Evolutionary conservation across 768 basidiomycete species (phyloP).

Genomic region (Coprinellus micaceus): DNA sequence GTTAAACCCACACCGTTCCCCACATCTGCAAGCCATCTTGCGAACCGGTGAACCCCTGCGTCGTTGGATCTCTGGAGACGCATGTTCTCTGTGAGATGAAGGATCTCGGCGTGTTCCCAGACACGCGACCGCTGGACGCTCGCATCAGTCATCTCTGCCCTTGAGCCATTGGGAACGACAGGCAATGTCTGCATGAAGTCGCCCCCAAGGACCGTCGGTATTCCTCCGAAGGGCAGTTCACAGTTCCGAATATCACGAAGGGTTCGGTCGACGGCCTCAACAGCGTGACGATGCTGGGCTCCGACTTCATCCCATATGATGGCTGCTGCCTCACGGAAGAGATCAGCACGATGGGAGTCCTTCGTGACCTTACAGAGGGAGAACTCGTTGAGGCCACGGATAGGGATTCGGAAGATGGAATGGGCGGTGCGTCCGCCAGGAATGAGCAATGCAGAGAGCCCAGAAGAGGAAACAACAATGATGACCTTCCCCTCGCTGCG

Average conservation of each 20-base stretch:
- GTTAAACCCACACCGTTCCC: constrained; percentile 27
- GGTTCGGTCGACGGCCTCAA: constrained; percentile 40
- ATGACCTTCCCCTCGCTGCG: constrained; percentile 27
- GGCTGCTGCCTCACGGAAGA: constrained; percentile 7
- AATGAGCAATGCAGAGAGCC: constrained; percentile 39
- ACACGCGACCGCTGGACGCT: constrained; percentile 17
- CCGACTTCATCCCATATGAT: constrained; percentile 46
- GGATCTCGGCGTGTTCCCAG: not conserved
- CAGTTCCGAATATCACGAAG: constrained; percentile 26
- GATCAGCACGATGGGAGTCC: constrained; percentile 20
- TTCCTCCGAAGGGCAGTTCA: constrained; percentile 33
- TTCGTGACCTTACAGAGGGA: constrained; percentile 34
- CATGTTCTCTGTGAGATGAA: constrained; percentile 37
- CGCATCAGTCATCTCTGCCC: constrained; percentile 29
- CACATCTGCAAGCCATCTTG: constrained; percentile 34
- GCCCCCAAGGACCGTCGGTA: constrained; percentile 39
- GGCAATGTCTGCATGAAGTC: constrained; percentile 47
- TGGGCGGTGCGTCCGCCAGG: constrained; percentile 44
- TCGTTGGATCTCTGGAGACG: constrained; percentile 24
- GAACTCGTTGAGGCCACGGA: constrained; percentile 19
- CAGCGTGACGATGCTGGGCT: constrained; percentile 31
- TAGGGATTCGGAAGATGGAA: constrained; percentile 46
- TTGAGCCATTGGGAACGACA: constrained; percentile 34
- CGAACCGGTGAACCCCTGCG: constrained; percentile 24
- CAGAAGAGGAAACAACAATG: constrained; percentile 51